A percentile compares a stretch with the other conserved stretches of the same genome.
Conservation (phyloP, 2,329 filamentous ascomycete genomes). For the Alternaria viburni region DNA sequence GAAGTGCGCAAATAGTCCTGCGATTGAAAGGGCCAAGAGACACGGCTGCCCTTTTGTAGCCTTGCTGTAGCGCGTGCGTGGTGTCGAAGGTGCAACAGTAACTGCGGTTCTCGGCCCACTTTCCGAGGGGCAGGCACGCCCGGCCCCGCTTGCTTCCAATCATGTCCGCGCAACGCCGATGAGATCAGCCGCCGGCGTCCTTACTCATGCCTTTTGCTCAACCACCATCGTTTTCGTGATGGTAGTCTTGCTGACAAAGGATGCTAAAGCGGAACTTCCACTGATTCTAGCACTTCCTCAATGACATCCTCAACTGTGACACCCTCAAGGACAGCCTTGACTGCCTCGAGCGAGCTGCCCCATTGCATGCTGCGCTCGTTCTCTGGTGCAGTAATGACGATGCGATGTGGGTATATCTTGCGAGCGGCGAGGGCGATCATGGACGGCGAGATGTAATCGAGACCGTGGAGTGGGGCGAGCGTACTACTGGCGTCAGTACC, state of each 20-base stretch:
- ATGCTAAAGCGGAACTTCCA: slow-evolving; percentile 61
- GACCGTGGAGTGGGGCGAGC: slow-evolving; percentile 79
- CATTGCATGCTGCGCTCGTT: slow-evolving; percentile 91
- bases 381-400: slow-evolving; percentile 71
- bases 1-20: not conserved
- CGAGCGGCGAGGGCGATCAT: slow-evolving; percentile 80
- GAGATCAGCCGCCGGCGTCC: slow-evolving; percentile 34
- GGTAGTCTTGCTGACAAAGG: not conserved
- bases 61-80: slow-evolving; percentile 6
- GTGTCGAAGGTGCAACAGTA: slow-evolving; percentile 9
- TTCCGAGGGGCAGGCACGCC: slow-evolving; percentile 21
- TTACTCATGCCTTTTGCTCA: slow-evolving; percentile 32
- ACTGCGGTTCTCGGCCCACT: slow-evolving; percentile 13
- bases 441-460: slow-evolving; percentile 83
- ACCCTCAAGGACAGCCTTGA: slow-evolving; percentile 69
- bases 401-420: slow-evolving; percentile 88
- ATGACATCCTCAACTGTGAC: slow-evolving; percentile 63
- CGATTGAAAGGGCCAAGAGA: slow-evolving; percentile 1
- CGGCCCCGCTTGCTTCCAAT: slow-evolving; percentile 32
- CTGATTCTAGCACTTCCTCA: slow-evolving; percentile 62
- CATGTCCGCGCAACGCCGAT: slow-evolving; percentile 15
- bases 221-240: not conserved
- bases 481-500: slow-evolving; percentile 55
- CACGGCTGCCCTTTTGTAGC: slow-evolving; percentile 8
- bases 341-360: slow-evolving; percentile 77